Base-by-base conservation (phyloP, 306 rosid species). In the Hippophae gyantsensis region DNA sequence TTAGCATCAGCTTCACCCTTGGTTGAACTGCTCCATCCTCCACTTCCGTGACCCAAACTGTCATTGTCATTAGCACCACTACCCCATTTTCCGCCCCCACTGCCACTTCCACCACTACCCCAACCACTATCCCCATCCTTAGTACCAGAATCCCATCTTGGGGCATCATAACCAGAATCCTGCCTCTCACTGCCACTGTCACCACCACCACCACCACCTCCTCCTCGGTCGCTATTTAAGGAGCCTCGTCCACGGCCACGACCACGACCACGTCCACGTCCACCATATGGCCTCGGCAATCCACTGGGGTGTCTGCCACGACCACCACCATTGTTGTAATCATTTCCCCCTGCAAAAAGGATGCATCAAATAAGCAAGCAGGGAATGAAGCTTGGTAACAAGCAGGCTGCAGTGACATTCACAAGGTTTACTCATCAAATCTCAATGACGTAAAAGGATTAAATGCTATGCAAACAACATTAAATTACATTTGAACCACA, bases 231-330 rank as follows among this genome's bases (percentile, higher is more conserved):
- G 45, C 67, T 65, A 32, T 74, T 70, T 63, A 60, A 76, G 8
- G 92, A 74, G 63, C 94, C 97, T 60, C 95, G 81, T 13, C 93
- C 95, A 47, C 86, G 87, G 6, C 89, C 89, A 32, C 38, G 38
- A 4, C 38, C 38, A 32, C 38, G 38, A 2, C 38, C 38, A 32
- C 38, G 38, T 27, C 38, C 38, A 27, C 81, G 89, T 0, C 89
- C 93, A 13, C 94, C 85, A 32, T 80, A 74, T 27, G 99, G 95
- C 63, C 90, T 87, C 54, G 99, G 99, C 49, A 80, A 71, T 66
- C 99, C 96, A 60, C 99, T 92, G 8, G 98, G 95, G 74, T 84
- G 96, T 55, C 75, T 89, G 61, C 80, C 89, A 10, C 76, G 79
- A 72, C 81, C 74, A 58, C 82, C 79, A 54, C 72, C 79, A 70